Evolutionary conservation across 2,329 filamentous ascomycete genomes (phyloP), one percentile per base, ranked within the genome.

Genomic region (Periglandula ipomoeae): DNA sequence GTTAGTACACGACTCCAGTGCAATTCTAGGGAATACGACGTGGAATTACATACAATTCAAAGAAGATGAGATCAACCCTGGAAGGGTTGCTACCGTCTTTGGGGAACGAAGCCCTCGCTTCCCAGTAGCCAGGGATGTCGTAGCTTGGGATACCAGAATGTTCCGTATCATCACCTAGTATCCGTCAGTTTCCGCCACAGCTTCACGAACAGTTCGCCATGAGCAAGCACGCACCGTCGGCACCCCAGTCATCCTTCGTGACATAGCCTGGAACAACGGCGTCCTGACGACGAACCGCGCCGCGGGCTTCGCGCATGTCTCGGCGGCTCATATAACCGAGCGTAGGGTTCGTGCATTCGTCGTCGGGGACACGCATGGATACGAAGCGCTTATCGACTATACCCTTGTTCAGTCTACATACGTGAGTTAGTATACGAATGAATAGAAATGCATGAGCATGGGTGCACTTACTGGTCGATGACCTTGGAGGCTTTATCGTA

Each of bases 221-320:
- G 15, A 35, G 17, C 2, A 41, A 15, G 22, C 17, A 46, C 55
- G 22, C 23, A 60, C 60, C 65, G 44, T 72, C 76, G 3, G 61
- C 68, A 45, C 77, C 78, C 54, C 78, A 80, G 57, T 79, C 78
- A 52, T 81, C 78, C 2, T 58, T 68, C 0, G 78, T 81, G 3
- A 67, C 71, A 59, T 79, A 79, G 3, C 76, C 78, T 0, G 75
- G 67, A 0, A 67, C 67, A 7, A 70, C 56, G 5, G 66, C 54
- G 48, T 74, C 69, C 35, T 77, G 74, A n/a, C 74, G 74, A n/a
- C 73, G 66, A 5, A 72, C 62, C 40, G 70, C 63, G 15, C 69
- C 69, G 6, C 60, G 60, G 34, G 60, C 56, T 43, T 64, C 56
- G 13, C 55, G 54, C 49, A 55, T 47, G 20, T 57, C 53, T 30